Percentiles rank a stretch among this genome's conserved stretches.
Evolutionary conservation across 1,284 basidiomycete genomes (phyloP).

Genomic region (Ustilago lituana): DNA sequence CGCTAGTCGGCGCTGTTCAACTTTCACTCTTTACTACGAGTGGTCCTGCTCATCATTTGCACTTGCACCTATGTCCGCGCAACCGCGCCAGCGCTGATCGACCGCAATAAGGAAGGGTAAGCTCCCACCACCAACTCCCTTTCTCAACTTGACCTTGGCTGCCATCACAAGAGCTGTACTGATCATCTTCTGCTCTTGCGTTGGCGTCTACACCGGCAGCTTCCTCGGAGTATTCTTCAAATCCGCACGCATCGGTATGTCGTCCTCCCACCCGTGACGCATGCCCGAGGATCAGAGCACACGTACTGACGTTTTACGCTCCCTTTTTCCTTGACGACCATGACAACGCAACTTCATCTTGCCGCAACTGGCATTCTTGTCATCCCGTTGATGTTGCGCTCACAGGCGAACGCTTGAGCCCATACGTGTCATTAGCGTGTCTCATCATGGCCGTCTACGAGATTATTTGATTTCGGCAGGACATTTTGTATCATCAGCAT

Average conservation of each 20-base stretch:
- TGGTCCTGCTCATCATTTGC: conserved; percentile 91
- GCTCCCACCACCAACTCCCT: conserved; percentile 1
- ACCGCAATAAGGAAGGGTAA: conserved; percentile 90
- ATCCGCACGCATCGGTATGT: conserved; percentile 63
- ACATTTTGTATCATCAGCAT: conserved; percentile 1
- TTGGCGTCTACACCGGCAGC: no score
- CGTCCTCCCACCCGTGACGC: fast-evolving
- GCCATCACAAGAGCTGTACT: no score
- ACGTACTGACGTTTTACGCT: no score
- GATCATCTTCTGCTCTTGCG: no score
- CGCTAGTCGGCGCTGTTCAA: conserved; percentile 93
- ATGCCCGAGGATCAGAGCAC: no score
- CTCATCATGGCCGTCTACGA: conserved; percentile 65
- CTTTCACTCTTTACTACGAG: conserved; percentile 92
- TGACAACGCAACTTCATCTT: no score
- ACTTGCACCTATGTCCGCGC: conserved; percentile 96
- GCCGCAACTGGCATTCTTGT: not conserved
- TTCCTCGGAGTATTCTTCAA: conserved; percentile 66
- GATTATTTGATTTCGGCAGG: conserved; percentile 24
- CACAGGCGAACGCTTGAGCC: conserved; percentile 64
- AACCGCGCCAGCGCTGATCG: conserved; percentile 85
- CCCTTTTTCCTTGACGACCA: no score
- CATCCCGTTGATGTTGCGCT: not conserved
- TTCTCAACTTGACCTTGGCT: no score
- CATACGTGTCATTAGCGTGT: conserved; percentile 65